Evolutionary conservation across 495 filamentous ascomycete genomes (phyloP).

Genomic region (Aspergillus ellipticus): DNA sequence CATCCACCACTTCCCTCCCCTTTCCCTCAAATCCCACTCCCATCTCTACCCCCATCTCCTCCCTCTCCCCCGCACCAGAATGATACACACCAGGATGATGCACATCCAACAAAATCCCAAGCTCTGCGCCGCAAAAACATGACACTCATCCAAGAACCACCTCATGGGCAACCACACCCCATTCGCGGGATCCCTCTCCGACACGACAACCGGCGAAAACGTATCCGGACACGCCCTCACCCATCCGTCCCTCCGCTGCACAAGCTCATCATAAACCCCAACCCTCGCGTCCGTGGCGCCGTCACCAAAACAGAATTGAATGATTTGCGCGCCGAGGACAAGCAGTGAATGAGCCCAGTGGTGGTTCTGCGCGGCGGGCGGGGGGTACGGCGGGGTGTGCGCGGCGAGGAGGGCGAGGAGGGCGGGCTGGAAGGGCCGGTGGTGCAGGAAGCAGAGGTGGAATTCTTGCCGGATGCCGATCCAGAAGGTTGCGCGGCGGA

Average conservation of each 20-base stretch:
- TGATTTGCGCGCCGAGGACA: slow-evolving; percentile 17
- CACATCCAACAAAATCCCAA: background rate
- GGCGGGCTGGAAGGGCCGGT: slow-evolving; percentile 19
- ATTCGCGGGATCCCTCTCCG: no score
- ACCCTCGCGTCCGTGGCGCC: background rate
- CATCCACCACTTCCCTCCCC: background rate
- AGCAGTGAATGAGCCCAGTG: slow-evolving; percentile 23
- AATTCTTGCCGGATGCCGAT: slow-evolving; percentile 33
- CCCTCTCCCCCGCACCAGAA: no score
- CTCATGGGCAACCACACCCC: background rate
- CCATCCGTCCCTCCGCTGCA: slow-evolving; percentile 3
- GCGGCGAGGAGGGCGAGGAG: slow-evolving; percentile 7
- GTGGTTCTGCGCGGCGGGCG: slow-evolving; percentile 17
- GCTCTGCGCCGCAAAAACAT: background rate
- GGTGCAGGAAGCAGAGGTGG: slow-evolving; percentile 29
- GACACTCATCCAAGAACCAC: background rate
- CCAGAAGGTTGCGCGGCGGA: slow-evolving; percentile 26
- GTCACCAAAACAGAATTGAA: slow-evolving; percentile 26
- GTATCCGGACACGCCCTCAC: slow-evolving; percentile 4
- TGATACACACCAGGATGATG: background rate
- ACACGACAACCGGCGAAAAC: slow-evolving; percentile 7
- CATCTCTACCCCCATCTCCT: no score
- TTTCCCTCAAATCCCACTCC: background rate
- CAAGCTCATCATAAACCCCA: slow-evolving; percentile 7
- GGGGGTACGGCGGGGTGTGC: slow-evolving; percentile 12